Evolutionary conservation across 2,329 filamentous ascomycete species (phyloP), one percentile per base, ranked within the genome.

Genomic region (Colletotrichum cordylinicola): DNA sequence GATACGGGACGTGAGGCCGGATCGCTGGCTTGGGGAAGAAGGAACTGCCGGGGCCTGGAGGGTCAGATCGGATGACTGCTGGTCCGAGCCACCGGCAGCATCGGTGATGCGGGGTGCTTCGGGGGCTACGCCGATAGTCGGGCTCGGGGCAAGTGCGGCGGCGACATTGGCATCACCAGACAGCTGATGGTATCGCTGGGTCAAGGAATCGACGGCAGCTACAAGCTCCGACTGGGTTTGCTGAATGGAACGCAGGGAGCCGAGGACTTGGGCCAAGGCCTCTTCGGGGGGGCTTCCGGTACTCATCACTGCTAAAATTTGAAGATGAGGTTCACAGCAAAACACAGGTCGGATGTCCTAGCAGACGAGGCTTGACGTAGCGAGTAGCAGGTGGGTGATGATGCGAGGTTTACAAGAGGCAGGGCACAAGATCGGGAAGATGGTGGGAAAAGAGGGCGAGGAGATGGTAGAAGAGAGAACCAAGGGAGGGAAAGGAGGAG

Each of bases 1-100:
- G 75, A 91, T 91, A 24, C 90, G 88, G 68, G 89, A 90, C 12
- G 89, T 88, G 77, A 90, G 87, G 6, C 84, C 85, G 7, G 88
- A 84, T 76, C 87, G 87, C 77, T 86, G 83, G 21, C 80, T 81
- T 6, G 82, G 77, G 15, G 83, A 81, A 8, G 80, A 77, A 10
- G 84, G 60, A 6, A 74, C 55, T 69, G 66, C 77, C 13, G 80
- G 79, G 16, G 79, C 79, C 65, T 82, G 80, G 61, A 81, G 55
- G 24, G 62, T 58, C 33, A 71, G 21, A 29, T 77, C 77, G 21
- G 67, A 60, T 15, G 74, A 72, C 29, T 52, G 39, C 58, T 65
- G 58, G 18, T 60, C 61, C 16, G 61, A 68, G 29, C 27, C 72
- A 64, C 29, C 56, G 31, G 67, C 70, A 37, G 27, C 67, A 13